Evolutionary conservation across 2,329 filamentous ascomycete genomes (phyloP).

Genomic region (Stemphylium lycopersici): DNA sequence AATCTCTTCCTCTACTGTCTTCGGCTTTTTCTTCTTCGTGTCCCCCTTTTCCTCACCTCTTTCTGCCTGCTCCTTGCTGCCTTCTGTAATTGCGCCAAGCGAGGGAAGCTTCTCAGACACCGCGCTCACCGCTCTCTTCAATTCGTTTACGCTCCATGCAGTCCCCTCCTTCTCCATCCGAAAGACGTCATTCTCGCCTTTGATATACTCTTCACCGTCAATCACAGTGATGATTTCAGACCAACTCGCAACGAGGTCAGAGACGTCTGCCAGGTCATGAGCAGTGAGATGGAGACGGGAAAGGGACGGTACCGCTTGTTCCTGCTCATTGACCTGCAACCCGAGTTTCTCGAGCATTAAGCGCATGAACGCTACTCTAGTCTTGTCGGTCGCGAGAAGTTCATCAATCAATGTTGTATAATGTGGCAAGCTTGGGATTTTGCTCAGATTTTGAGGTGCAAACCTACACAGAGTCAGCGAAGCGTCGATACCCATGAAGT

Average conservation of each 20-base stretch:
- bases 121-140: constrained; percentile 45
- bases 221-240: constrained; percentile 70
- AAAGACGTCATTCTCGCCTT: constrained; percentile 83
- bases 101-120: constrained; percentile 37
- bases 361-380: constrained; percentile 76
- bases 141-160: constrained; percentile 34
- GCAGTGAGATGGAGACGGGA: constrained; percentile 84
- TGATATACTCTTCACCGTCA: constrained; percentile 73
- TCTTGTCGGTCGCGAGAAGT: constrained; percentile 71
- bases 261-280: constrained; percentile 66
- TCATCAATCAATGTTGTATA: constrained; percentile 74
- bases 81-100: constrained; percentile 34
- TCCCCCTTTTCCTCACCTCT: constrained; percentile 19
- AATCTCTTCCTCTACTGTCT: constrained; percentile 39
- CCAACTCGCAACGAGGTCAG: constrained; percentile 69
- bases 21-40: constrained; percentile 30
- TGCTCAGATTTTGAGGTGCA: constrained; percentile 76
- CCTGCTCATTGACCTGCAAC: constrained; percentile 74
- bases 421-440: constrained; percentile 67
- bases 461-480: constrained; percentile 64
- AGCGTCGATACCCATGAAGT: neutral
- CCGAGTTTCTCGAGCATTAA: constrained; percentile 81
- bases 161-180: constrained; percentile 72
- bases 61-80: neutral
- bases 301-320: constrained; percentile 74